Percentiles rank a stretch among this genome's conserved stretches.
Conservation (phyloP, 1,284 basidiomycete species). For the Exobasidium cylindrosporum region DNA sequence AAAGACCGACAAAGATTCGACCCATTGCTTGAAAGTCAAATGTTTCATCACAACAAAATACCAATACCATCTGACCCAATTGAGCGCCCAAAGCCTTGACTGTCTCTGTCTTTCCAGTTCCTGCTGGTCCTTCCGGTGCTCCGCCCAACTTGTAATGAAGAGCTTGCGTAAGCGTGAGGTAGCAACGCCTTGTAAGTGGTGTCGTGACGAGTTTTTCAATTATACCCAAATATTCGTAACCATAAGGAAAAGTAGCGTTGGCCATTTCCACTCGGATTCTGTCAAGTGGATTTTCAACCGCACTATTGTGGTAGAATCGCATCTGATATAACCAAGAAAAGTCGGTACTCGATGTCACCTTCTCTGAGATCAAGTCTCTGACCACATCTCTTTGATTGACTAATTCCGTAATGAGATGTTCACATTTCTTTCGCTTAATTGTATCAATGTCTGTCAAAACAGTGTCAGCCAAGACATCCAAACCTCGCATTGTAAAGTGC, state of each 20-base stretch:
- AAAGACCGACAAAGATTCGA: conserved; percentile 95
- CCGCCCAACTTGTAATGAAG: conserved; percentile 91
- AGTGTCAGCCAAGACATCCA: conserved; percentile 91
- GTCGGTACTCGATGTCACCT: conserved; percentile 66
- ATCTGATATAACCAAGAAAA: conserved; percentile 98
- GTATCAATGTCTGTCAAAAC: conserved; percentile 84
- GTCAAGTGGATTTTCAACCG: conserved; percentile 71
- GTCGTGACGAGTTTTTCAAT: conserved; percentile 96
- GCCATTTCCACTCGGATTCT: conserved; percentile 73
- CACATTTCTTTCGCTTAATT: conserved; percentile 91
- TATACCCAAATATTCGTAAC: conserved; percentile 97
- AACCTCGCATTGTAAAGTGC: conserved; percentile 72
- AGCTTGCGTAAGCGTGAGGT: conserved; percentile 93
- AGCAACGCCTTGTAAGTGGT: conserved; percentile 94
- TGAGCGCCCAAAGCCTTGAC: conserved; percentile 98
- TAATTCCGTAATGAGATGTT: conserved; percentile 97
- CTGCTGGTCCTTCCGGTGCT: conserved; percentile 77
- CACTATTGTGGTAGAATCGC: conserved; percentile 87
- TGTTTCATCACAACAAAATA: conserved; percentile 99
- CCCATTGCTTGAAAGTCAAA: conserved; percentile 99
- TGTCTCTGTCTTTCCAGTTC: conserved; percentile 98
- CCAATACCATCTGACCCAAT: conserved; percentile 92
- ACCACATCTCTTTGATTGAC: conserved; percentile 96
- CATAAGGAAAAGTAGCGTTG: conserved; percentile 90
- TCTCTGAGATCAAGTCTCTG: conserved; percentile 71